Evolutionary conservation across 805 yeast species (phyloP), one percentile per base, ranked within the genome.

Genomic region (Scheffersomyces ergatensis): DNA sequence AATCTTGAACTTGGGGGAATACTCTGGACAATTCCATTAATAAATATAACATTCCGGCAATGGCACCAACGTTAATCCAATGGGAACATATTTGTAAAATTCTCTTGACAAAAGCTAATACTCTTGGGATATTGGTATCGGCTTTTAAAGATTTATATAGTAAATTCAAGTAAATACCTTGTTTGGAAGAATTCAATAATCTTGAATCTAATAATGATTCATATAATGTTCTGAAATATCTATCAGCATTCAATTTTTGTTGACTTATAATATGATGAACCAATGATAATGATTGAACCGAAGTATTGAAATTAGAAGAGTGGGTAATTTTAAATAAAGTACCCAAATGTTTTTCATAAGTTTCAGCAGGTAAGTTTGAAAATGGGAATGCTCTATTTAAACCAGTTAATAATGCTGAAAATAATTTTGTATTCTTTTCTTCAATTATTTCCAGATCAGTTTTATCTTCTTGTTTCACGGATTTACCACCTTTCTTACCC

Each of bases 311-410:
- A 60, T 93, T 93, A 19, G 96, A 81, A 14, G 96, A 84, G 62
- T 92, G 97, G 4, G 97, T 90, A 59, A 92, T 92, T 55, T 80
- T 80, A 74, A 85, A 93, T 42, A 93, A 68, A 0, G 95, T 83
- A 56, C 88, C 84, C 56, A 92, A 70, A 65, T 93, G 97, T 45
- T 77, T 71, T 48, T 80, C 78, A 56, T 83, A 88, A 5, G 78
- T 77, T 21, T 83, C 82, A 29, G 80, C 76, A 14, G 89, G 82
- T 40, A 93, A 70, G 47, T 80, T 75, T 2, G 96, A 82, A 60
- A 87, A 93, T 40, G 98, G 98, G 74, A 88, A 92, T 0, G 98
- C 90, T 66, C 99, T 85, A 61, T 93, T 93, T 43, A 93, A 77
- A 51, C 99, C 99, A 1, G 99, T 89, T 49, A 93, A 76, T 42